Evolutionary conservation across 2,329 filamentous ascomycete genomes (phyloP).

Genomic region (Penicillium sumatraense): DNA sequence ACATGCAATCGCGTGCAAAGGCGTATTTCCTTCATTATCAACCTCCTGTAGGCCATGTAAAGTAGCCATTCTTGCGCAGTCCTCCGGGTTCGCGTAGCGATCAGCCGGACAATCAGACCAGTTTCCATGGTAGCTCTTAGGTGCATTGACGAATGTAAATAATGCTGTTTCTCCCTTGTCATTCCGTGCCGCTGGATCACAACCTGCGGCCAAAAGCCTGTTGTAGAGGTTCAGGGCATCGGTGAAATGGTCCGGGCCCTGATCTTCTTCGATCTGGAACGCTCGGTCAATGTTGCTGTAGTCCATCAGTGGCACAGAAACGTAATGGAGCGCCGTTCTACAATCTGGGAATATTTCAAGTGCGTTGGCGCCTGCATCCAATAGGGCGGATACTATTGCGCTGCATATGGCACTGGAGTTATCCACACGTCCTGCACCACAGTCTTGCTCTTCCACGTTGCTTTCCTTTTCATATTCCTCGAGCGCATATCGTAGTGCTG

Average conservation of each 20-base stretch:
- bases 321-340: background rate
- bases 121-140: background rate
- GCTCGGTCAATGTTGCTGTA: background rate
- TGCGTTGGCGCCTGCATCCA: conserved; percentile 1
- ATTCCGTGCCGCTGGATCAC: background rate
- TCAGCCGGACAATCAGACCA: background rate
- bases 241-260: background rate
- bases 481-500: background rate
- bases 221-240: background rate
- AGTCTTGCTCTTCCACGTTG: background rate
- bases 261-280: background rate
- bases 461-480: background rate
- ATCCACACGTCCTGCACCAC: background rate
- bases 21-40: background rate
- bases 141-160: background rate
- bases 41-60: background rate
- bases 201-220: background rate
- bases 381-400: background rate
- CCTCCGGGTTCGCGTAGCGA: background rate
- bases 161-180: background rate
- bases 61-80: background rate
- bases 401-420: background rate
- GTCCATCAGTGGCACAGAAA: background rate
- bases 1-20: background rate
- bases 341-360: background rate